Evolutionary conservation across 306 rosid species (phyloP).

Genomic region (Urtica urens): DNA sequence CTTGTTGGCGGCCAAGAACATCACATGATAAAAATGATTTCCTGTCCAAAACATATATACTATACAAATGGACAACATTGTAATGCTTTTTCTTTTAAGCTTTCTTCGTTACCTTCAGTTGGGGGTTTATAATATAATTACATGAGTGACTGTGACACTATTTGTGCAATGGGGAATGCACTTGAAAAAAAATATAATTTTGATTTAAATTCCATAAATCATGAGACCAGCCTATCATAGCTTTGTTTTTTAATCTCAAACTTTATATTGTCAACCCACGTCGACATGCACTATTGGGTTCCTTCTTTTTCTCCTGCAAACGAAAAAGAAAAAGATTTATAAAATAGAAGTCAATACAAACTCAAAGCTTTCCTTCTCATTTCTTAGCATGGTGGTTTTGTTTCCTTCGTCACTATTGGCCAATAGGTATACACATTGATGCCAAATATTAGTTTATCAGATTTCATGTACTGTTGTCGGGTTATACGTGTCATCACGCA

Average conservation of each 20-base stretch:
- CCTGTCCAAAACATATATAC: not conserved
- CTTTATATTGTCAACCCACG: not conserved
- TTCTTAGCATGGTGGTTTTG: no score
- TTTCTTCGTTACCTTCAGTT: not conserved
- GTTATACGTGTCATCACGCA: no score
- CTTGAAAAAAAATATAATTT: not conserved
- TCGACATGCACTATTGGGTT: constrained; percentile 2
- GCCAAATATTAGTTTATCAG: no score
- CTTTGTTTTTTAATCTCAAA: not conserved
- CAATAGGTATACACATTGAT: no score
- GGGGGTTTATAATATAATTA: not conserved
- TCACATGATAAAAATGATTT: not conserved
- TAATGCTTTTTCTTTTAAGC: not conserved
- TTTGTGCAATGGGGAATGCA: constrained; percentile 2
- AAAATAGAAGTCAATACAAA: not conserved
- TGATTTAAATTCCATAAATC: not conserved
- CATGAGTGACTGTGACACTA: not conserved
- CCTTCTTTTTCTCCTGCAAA: not conserved
- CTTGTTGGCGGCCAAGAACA: not conserved
- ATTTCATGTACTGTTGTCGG: no score
- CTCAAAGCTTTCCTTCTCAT: not conserved
- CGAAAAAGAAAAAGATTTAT: not conserved
- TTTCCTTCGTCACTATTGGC: no score
- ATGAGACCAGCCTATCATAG: not conserved
- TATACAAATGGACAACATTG: not conserved